Conservation (phyloP, 495 filamentous ascomycete species). For the Podospora fimiseda region DNA sequence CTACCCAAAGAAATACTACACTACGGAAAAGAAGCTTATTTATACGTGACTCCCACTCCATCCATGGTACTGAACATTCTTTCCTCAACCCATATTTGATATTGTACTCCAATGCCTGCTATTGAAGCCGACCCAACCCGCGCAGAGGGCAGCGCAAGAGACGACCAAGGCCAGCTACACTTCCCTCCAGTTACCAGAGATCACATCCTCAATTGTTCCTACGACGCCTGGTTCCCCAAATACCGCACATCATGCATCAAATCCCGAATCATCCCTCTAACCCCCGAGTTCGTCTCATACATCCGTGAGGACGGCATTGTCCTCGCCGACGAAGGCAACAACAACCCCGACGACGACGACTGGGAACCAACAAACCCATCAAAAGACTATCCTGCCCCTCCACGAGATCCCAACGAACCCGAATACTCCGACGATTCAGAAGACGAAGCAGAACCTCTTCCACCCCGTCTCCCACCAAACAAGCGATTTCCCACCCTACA, state of each 20-base stretch:
- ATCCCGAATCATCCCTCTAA: constrained; percentile 73
- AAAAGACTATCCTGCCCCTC: constrained; percentile 22
- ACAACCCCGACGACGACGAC: constrained; percentile 44
- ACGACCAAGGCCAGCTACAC: constrained; percentile 43
- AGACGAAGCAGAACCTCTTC: constrained; percentile 25
- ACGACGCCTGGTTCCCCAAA: constrained; percentile 74
- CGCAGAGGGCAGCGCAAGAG: constrained; percentile 1
- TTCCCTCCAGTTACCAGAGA: constrained; percentile 77
- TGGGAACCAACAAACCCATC: constrained; percentile 35
- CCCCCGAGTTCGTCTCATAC: constrained; percentile 69
- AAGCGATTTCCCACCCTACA: constrained; percentile 63
- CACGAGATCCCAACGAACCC: constrained; percentile 20
- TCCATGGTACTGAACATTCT: too few relatives aligned
- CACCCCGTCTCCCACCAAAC: constrained; percentile 33
- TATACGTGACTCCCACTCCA: too few relatives aligned
- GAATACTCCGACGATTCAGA: constrained; percentile 7
- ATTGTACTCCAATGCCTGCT: constrained; percentile 26
- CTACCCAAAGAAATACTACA: neutral
- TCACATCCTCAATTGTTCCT: constrained; percentile 92
- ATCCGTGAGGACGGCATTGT: constrained; percentile 90
- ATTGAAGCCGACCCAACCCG: constrained; percentile 17
- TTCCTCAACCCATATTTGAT: too few relatives aligned
- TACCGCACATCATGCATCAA: constrained; percentile 80
- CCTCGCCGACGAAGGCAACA: constrained; percentile 56
- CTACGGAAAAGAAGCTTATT: too few relatives aligned